Evolutionary conservation across 73 alveolate genomes (phyloP).

Genomic region (Tetrahymena malaccensis): DNA sequence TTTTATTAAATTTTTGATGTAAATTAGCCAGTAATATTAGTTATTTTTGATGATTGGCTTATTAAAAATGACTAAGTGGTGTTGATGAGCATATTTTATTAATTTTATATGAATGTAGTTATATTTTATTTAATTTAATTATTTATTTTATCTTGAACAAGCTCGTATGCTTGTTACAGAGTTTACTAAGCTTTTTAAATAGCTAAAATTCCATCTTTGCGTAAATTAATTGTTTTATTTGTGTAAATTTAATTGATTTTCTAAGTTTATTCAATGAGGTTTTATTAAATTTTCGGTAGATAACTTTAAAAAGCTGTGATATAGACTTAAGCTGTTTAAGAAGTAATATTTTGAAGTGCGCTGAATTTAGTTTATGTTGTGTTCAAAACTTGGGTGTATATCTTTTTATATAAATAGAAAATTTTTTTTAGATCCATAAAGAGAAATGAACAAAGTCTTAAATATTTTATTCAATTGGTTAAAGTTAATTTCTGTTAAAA

Average conservation of each 20-base stretch:
- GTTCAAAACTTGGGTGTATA: background rate
- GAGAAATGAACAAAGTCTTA: no score
- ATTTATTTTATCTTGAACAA: no score
- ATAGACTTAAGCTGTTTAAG: background rate
- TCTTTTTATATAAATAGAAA: background rate
- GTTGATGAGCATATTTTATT: no score
- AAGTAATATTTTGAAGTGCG: background rate
- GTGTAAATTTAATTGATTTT: background rate
- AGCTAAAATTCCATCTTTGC: background rate
- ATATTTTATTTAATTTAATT: no score
- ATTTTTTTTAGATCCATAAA: no score
- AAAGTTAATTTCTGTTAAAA: no score
- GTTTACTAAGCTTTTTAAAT: no score
- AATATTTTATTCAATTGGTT: no score
- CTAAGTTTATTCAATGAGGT: no score
- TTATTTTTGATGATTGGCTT: background rate
- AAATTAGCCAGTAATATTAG: no score
- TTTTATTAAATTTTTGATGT: background rate
- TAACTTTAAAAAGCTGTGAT: no score
- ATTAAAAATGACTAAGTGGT: background rate
- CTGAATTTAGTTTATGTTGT: background rate
- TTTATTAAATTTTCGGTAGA: background rate
- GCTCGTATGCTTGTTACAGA: background rate
- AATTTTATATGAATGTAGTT: background rate
- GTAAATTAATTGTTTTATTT: background rate